phyloP scores from a whole-genome alignment of 129 eudicot genomes.

The Solidago caesia region DNA sequence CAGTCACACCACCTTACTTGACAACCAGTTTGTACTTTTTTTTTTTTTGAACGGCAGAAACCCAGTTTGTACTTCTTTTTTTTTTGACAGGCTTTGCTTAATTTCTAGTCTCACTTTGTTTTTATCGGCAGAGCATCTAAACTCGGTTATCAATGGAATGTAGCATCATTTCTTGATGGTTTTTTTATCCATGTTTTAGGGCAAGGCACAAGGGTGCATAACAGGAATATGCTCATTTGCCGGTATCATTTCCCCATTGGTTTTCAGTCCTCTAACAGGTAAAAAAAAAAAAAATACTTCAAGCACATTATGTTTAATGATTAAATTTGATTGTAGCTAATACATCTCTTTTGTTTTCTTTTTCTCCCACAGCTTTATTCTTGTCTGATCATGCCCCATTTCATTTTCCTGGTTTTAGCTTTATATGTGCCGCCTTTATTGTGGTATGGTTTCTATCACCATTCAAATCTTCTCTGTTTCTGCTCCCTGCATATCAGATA shows the following conservation, averaged over 20 bases:
- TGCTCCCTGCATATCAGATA: background rate
- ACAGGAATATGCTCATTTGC: constrained; percentile 8
- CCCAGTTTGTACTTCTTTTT: too few relatives aligned
- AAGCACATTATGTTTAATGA: background rate
- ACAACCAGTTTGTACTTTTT: too few relatives aligned
- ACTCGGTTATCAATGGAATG: background rate
- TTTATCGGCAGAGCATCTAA: too few relatives aligned
- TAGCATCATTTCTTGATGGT: background rate
- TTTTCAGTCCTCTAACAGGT: constrained; percentile 54
- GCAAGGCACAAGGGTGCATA: constrained; percentile 12
- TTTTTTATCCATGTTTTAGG: background rate
- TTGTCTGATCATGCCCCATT: constrained; percentile 77
- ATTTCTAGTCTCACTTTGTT: too few relatives aligned
- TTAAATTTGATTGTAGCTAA: constrained; percentile 18
- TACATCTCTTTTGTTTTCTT: background rate
- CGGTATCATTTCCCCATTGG: constrained; percentile 11
- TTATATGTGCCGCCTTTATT: constrained; percentile 58
- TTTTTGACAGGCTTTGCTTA: too few relatives aligned
- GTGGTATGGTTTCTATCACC: constrained; percentile 39
- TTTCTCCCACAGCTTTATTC: constrained; percentile 54
- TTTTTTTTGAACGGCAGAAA: too few relatives aligned
- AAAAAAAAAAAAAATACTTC: constrained; percentile 1
- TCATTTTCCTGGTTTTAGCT: constrained; percentile 85
- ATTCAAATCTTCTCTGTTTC: background rate
- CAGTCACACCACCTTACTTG: too few relatives aligned